Percentiles rank a stretch among this genome's conserved stretches.
Conservation (phyloP, 306 rosid species). For the cucumber (Cucumis sativus) region Cucumber_9930_V3 NC_026660.2:28358001-28358500, state of each 20-base stretch:
- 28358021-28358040: slow-evolving; percentile 46
- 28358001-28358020: slow-evolving; percentile 44
- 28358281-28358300: not conserved
- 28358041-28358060: slow-evolving; percentile 45
- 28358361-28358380: not conserved
- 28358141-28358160: not conserved
- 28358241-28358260: not conserved
- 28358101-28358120: slow-evolving; percentile 13
- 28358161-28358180: not conserved
- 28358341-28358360: slow-evolving; percentile 8
- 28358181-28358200: not conserved
- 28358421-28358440: slow-evolving; percentile 17
- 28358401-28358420: slow-evolving; percentile 13
- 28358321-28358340: not conserved
- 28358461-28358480: slow-evolving; percentile 28
- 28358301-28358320: not conserved
- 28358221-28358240: not conserved
- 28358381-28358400: not conserved
- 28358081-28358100: slow-evolving; percentile 13
- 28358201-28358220: not conserved
- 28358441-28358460: slow-evolving; percentile 1
- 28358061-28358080: not conserved
- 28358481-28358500: slow-evolving; percentile 7
- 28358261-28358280: not conserved
- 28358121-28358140: not conserved